Conservation (phyloP, 2,329 filamentous ascomycete species). For the Pezicula radicicola region DNA sequence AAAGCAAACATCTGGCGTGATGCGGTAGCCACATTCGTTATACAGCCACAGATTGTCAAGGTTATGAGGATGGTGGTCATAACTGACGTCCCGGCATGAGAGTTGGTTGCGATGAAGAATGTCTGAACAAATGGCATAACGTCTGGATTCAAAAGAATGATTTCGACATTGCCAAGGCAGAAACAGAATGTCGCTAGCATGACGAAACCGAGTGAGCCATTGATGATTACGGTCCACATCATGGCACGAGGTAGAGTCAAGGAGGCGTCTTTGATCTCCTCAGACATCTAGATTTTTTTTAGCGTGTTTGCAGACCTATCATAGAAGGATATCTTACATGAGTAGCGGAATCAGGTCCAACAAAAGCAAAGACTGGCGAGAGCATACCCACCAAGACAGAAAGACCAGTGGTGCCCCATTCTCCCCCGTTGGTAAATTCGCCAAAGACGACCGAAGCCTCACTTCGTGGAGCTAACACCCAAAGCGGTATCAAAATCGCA, state of each 20-base stretch:
- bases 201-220: conserved; percentile 38
- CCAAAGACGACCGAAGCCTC: conserved; percentile 6
- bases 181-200: conserved; percentile 32
- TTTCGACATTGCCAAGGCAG: conserved; percentile 31
- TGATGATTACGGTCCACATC: too few relatives aligned
- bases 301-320: background rate
- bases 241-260: too few relatives aligned
- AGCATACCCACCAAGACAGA: too few relatives aligned
- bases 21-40: conserved; percentile 30
- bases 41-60: conserved; percentile 33
- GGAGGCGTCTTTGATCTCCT: conserved; percentile 34
- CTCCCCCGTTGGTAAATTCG: conserved; percentile 6
- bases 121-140: conserved; percentile 48
- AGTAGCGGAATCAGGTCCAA: conserved; percentile 15
- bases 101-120: conserved; percentile 41
- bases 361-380: background rate
- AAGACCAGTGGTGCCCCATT: too few relatives aligned
- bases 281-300: conserved; percentile 31
- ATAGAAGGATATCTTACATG: conserved; percentile 8
- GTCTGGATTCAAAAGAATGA: conserved; percentile 35
- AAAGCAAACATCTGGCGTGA: conserved; percentile 37
- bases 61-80: conserved; percentile 38
- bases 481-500: too few relatives aligned
- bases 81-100: conserved; percentile 38
- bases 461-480: too few relatives aligned